phyloP scores from a whole-genome alignment of 2,329 filamentous ascomycete species.

The Colletotrichum salicis region DNA sequence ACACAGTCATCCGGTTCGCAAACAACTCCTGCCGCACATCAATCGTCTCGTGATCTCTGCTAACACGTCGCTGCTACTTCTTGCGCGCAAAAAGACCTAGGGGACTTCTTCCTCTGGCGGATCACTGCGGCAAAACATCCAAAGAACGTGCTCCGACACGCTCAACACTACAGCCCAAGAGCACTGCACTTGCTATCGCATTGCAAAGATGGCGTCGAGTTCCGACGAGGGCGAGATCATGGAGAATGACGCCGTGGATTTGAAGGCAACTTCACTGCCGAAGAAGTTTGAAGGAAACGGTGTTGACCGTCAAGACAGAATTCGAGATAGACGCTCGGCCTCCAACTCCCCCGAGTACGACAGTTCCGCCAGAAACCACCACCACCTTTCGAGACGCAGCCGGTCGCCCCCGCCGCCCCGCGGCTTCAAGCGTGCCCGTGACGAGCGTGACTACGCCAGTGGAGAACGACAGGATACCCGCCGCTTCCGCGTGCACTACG shows the following conservation, averaged over 20 bases:
- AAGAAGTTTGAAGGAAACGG: constrained; percentile 78
- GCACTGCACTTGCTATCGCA: constrained; percentile 7
- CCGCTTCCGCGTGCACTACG: constrained; percentile 71
- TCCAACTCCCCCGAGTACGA: constrained; percentile 66
- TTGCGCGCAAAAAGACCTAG: constrained; percentile 34
- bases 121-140: constrained; percentile 17
- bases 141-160: background rate
- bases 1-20: constrained; percentile 39
- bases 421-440: constrained; percentile 74
- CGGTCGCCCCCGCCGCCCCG: constrained; percentile 68
- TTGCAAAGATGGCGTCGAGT: constrained; percentile 56
- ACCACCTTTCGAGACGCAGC: constrained; percentile 57
- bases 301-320: constrained; percentile 95
- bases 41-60: constrained; percentile 33
- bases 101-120: constrained; percentile 34
- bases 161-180: background rate
- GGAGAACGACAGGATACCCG: constrained; percentile 63
- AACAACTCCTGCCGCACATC: constrained; percentile 36
- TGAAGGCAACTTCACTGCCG: constrained; percentile 90
- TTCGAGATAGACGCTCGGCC: constrained; percentile 67
- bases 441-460: constrained; percentile 65
- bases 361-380: constrained; percentile 52
- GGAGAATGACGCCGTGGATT: constrained; percentile 72
- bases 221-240: constrained; percentile 90
- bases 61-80: constrained; percentile 36